Base-by-base conservation (phyloP, 352 stramenopile genomes). In the Blastocystis sp. region DNA sequence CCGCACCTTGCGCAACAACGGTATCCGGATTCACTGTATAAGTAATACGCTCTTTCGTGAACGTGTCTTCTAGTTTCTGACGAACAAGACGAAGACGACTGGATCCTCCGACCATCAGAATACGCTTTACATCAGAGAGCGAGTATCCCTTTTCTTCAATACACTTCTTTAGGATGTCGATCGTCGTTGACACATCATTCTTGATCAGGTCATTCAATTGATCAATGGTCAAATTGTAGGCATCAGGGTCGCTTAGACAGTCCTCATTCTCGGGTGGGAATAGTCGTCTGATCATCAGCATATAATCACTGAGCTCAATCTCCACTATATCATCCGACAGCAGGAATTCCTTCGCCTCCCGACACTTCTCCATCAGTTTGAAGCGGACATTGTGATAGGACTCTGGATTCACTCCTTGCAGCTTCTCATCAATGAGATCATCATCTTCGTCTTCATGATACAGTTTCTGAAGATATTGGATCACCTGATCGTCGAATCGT, bases 11-110 rank as follows among this genome's bases (percentile, higher is more conserved):
- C 4, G 96, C 96, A 34, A 99, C 96, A 72, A 94, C 95, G 88
- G 99, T 95, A 89, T 99, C 96, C 1, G 96, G 94, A 90, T 98
- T 97, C 59, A 98, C 93, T 9, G n/a, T 29, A 8, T 53, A 24
- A 21, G 21, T 48, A 32, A 69, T n/a, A n/a, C 32, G 16, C 11
- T 34, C 34, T 6, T 9, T 14, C 89, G 91, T 91, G 90, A 99
- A 99, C 89, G 94, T 98, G 88, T 98, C 93, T 89, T 95, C 94
- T 63, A 99, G 90, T 44, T 98, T 88, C 86, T 94, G 90, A 88
- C 97, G 93, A 75, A 99, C 96, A 84, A 96, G 95, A 0, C 95
- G 95, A 89, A 98, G 98, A 87, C 95, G 93, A n/a, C 96, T 98
- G 6, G 95, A 97, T 38, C 97, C 97, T 61, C 97, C 97, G 16